These are phyloP conservation scores for Annona cherimola DNA, from an alignment of 164 flowering plant genomes.

Conservation along the genomic window DNA sequence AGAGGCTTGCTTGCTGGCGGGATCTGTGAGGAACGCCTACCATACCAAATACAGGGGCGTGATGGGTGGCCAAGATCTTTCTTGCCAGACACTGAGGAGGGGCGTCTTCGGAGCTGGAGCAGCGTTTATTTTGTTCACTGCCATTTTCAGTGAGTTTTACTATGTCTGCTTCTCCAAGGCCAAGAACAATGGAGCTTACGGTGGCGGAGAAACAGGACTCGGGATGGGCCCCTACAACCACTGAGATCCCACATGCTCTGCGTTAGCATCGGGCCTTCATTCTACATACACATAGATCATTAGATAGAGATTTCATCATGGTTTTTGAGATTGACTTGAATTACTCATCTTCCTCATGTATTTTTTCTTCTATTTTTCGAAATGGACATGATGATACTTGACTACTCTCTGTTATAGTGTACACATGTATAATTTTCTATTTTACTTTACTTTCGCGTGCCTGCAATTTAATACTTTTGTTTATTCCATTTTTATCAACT, in stretches of 20 bases:
- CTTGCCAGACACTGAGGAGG: slow-evolving; percentile 65
- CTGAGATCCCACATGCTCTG: too few relatives aligned
- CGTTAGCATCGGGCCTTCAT: background rate
- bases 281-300: background rate
- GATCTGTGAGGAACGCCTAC: slow-evolving; percentile 79
- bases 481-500: too few relatives aligned
- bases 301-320: background rate
- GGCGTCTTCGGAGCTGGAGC: slow-evolving; percentile 87
- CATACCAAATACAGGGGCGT: slow-evolving; percentile 62
- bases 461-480: too few relatives aligned
- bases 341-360: too few relatives aligned
- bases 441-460: too few relatives aligned
- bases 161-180: slow-evolving; percentile 61
- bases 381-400: too few relatives aligned
- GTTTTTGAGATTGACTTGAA: too few relatives aligned
- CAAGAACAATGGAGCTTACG: slow-evolving; percentile 25
- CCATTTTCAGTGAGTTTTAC: slow-evolving; percentile 55
- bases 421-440: too few relatives aligned
- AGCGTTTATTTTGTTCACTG: slow-evolving; percentile 59
- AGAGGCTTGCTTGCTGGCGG: slow-evolving; percentile 78
- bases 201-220: slow-evolving; percentile 32
- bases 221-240: slow-evolving; percentile 45
- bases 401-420: too few relatives aligned
- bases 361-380: too few relatives aligned
- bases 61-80: slow-evolving; percentile 30